A percentile compares a stretch with the other conserved stretches of the same genome.
Evolutionary conservation across 2,329 filamentous ascomycete genomes (phyloP).

Genomic region (Microascus cirrosus): DNA sequence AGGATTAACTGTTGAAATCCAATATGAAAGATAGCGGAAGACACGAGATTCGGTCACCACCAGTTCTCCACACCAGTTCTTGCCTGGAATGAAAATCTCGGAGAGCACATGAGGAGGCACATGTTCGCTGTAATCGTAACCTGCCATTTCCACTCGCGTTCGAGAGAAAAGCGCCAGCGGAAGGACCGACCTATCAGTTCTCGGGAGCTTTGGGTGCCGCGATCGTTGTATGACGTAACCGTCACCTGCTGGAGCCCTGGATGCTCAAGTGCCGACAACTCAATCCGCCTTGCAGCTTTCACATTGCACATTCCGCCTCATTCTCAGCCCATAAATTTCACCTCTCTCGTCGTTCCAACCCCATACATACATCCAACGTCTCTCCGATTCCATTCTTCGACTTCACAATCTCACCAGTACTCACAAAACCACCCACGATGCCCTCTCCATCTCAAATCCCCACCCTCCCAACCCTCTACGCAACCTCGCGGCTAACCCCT

Average conservation of each 20-base stretch:
- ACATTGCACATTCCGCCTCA: not conserved
- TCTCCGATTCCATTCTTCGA: not conserved
- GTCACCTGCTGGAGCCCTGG: not conserved
- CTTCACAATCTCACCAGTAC: not conserved
- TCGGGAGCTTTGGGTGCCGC: not conserved
- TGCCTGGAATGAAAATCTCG: no score
- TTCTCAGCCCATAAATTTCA: not conserved
- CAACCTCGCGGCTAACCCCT: constrained; percentile 22
- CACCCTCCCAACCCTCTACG: constrained; percentile 56
- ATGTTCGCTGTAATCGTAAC: no score
- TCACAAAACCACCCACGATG: not conserved
- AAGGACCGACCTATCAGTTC: no score
- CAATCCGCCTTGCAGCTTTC: not conserved
- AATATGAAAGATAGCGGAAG: no score
- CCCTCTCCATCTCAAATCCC: constrained; percentile 34
- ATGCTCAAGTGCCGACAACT: no score
- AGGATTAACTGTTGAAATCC: no score
- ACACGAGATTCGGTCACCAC: no score
- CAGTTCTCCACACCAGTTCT: no score
- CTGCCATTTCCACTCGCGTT: no score
- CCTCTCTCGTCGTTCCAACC: not conserved
- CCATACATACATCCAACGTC: no score
- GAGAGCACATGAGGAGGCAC: no score
- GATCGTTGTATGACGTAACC: not conserved
- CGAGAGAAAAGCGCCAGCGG: no score